Evolutionary conservation across 2,329 filamentous ascomycete species (phyloP).

Genomic region (Epichloe coenophiala): DNA sequence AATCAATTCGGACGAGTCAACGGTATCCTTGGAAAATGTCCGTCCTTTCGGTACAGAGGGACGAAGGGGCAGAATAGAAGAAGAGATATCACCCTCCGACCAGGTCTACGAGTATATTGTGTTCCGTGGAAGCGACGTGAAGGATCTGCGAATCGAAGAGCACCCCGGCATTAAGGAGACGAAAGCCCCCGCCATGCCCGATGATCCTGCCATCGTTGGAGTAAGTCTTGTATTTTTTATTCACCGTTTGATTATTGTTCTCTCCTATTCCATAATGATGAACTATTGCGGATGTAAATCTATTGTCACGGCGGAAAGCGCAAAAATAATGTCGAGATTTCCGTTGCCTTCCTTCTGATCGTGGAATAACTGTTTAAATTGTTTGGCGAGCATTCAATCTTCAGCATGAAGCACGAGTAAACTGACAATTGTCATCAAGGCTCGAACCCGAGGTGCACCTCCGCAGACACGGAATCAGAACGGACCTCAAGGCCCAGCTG

Average conservation of each 20-base stretch:
- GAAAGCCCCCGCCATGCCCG: slow-evolving; percentile 64
- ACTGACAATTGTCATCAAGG: slow-evolving; percentile 20
- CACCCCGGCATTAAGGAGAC: slow-evolving; percentile 61
- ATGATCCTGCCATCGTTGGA: slow-evolving; percentile 92
- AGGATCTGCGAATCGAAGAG: slow-evolving; percentile 90
- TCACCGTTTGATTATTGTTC: slow-evolving; percentile 4
- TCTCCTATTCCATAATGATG: slow-evolving; percentile 51
- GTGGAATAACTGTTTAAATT: slow-evolving; percentile 4
- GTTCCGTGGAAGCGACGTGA: slow-evolving; percentile 95
- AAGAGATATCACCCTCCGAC: slow-evolving; percentile 73
- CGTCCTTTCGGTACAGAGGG: slow-evolving; percentile 89
- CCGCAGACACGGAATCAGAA: slow-evolving; percentile 18
- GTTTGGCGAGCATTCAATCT: slow-evolving; percentile 1
- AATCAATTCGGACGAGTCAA: slow-evolving; percentile 95
- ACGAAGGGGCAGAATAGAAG: slow-evolving; percentile 60
- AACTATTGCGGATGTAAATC: slow-evolving; percentile 97
- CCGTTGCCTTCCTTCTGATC: slow-evolving; percentile 99
- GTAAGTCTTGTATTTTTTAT: slow-evolving; percentile 48
- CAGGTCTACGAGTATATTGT: slow-evolving; percentile 98
- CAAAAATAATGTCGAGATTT: slow-evolving; percentile 94
- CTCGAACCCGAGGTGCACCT: slow-evolving; percentile 24
- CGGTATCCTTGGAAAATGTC: slow-evolving; percentile 94
- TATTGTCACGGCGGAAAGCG: slow-evolving; percentile 71
- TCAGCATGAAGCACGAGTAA: not conserved
- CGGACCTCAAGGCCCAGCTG: slow-evolving; percentile 17